These are phyloP conservation scores for Candida orba DNA, from an alignment of 805 yeast species.

Conservation along the genomic window DNA sequence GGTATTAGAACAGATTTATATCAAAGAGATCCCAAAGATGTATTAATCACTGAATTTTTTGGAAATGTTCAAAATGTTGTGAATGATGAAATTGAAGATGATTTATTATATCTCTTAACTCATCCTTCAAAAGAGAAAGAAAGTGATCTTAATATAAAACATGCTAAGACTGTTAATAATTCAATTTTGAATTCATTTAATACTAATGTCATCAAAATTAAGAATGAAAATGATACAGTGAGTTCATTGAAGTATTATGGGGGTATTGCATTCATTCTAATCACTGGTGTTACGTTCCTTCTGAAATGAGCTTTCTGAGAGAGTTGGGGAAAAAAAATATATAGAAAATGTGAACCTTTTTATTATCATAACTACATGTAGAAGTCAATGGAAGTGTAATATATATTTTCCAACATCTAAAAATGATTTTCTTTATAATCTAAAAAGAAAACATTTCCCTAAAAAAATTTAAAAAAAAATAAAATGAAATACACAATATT, in stretches of 20 bases:
- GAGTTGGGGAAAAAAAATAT: background rate
- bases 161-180: slow-evolving; percentile 8
- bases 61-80: slow-evolving; percentile 84
- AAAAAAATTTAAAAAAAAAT: background rate
- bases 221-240: background rate
- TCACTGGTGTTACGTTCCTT: background rate
- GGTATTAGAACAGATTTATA: slow-evolving; percentile 86
- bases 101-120: slow-evolving; percentile 23
- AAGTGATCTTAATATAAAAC: background rate
- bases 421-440: too few relatives aligned
- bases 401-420: background rate
- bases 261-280: slow-evolving; percentile 1
- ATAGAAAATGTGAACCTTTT: too few relatives aligned
- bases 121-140: slow-evolving; percentile 6
- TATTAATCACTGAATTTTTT: slow-evolving; percentile 84
- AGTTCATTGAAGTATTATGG: slow-evolving; percentile 3
- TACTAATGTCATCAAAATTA: slow-evolving; percentile 11
- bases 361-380: too few relatives aligned
- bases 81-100: slow-evolving; percentile 51
- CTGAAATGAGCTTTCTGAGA: background rate
- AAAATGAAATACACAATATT: too few relatives aligned
- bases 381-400: too few relatives aligned
- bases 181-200: slow-evolving; percentile 14
- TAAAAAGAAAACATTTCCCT: too few relatives aligned
- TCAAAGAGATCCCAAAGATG: slow-evolving; percentile 56